Conservation (phyloP, 2,329 filamentous ascomycete genomes). For the Hymenoscyphus linearis region DNA sequence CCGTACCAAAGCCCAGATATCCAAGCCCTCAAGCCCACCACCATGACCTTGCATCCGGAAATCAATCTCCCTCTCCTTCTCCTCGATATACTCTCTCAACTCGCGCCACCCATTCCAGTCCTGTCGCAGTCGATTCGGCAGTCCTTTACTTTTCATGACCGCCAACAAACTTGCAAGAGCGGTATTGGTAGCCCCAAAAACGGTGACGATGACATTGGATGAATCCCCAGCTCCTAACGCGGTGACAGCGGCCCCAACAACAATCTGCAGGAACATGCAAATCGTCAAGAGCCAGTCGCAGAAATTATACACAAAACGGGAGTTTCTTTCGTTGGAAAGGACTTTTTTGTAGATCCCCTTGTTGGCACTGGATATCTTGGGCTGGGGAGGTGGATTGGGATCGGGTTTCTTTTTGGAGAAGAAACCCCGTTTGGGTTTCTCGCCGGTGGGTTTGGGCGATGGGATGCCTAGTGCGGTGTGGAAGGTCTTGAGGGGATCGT, state of each 20-base stretch:
- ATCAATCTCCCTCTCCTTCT: conserved; percentile 38
- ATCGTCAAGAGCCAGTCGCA: conserved; percentile 36
- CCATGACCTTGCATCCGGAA: conserved; percentile 36
- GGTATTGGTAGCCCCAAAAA: conserved; percentile 57
- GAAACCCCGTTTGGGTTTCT: conserved; percentile 4
- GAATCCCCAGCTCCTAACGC: conserved; percentile 41
- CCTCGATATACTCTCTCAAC: conserved; percentile 48
- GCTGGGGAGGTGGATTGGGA: conserved; percentile 26
- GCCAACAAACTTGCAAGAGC: conserved; percentile 56
- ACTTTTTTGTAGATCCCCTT: conserved; percentile 35
- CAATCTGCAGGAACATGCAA: conserved; percentile 41
- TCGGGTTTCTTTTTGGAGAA: neutral
- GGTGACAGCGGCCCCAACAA: conserved; percentile 42
- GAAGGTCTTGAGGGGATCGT: neutral
- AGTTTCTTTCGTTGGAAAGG: conserved; percentile 30
- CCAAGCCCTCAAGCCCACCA: conserved; percentile 34
- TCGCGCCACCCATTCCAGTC: conserved; percentile 41
- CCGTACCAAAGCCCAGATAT: conserved; percentile 16
- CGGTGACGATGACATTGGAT: conserved; percentile 46
- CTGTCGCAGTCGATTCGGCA: conserved; percentile 42
- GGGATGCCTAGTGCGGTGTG: conserved; percentile 37
- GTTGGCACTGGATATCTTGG: conserved; percentile 28
- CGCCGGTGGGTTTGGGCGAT: conserved; percentile 10
- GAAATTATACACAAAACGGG: conserved; percentile 30
- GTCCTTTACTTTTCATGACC: conserved; percentile 44